A percentile compares a stretch with the other conserved stretches of the same genome.
Conservation (phyloP, 2,329 filamentous ascomycete species). For the Neofusicoccum sp. region DNA sequence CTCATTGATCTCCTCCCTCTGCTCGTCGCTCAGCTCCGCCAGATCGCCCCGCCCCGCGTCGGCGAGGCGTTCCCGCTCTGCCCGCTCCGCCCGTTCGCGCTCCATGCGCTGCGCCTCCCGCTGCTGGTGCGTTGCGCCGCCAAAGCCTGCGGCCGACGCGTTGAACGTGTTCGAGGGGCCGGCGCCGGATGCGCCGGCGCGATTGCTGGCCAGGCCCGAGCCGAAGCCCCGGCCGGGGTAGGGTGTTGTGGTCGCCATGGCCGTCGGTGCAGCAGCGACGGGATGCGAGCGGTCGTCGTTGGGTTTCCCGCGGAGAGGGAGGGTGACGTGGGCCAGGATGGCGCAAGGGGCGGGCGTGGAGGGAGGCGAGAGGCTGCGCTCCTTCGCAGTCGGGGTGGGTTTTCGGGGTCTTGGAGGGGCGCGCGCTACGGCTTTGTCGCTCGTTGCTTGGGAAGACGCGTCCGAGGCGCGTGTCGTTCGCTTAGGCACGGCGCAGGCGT, state of each 20-base stretch:
- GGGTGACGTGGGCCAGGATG: conserved; percentile 17
- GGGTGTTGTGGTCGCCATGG: conserved; percentile 13
- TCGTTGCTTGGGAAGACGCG: conserved; percentile 16
- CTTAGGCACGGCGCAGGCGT: conserved; percentile 12
- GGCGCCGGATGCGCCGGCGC: conserved; percentile 32
- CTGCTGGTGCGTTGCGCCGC: conserved; percentile 39
- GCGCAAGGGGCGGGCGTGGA: neutral
- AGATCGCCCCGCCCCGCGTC: conserved; percentile 49
- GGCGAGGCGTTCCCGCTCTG: conserved; percentile 44
- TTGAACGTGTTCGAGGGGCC: conserved; percentile 27
- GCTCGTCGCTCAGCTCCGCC: conserved; percentile 73
- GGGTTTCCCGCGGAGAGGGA: conserved; percentile 9
- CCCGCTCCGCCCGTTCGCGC: conserved; percentile 39
- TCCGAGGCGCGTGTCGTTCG: conserved; percentile 13
- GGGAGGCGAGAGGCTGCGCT: neutral
- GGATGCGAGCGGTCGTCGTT: conserved; percentile 18
- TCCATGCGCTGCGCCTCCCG: conserved; percentile 42
- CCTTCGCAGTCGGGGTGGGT: neutral
- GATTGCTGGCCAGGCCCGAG: conserved; percentile 44
- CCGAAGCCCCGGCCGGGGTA: conserved; percentile 43
- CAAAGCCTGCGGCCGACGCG: conserved; percentile 36
- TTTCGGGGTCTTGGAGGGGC: neutral
- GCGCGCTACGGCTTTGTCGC: neutral
- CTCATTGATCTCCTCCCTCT: conserved; percentile 89
- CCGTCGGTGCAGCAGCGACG: conserved; percentile 46